Conservation (phyloP, 345 rosid species). For the Arabidopsis suecica region DNA sequence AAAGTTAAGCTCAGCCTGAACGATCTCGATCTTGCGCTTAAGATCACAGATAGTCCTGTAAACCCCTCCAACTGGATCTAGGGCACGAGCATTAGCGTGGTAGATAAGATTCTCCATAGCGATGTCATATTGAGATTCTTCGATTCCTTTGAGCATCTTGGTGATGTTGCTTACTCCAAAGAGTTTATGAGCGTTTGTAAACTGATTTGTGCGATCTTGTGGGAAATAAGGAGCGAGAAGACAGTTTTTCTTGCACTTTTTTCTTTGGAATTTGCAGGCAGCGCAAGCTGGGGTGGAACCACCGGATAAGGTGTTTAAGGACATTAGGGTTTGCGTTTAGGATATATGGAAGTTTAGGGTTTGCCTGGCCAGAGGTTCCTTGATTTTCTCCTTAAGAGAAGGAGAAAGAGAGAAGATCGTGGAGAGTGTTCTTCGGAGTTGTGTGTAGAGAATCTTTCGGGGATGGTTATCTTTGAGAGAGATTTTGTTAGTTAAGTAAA, state of each 20-base stretch:
- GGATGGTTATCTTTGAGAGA: neutral
- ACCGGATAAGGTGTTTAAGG: neutral
- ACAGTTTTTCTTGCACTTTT: constrained; percentile 49
- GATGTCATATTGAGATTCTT: constrained; percentile 7
- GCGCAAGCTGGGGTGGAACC: constrained; percentile 52
- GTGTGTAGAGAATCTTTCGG: constrained; percentile 31
- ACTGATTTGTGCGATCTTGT: constrained; percentile 35
- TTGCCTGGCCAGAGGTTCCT: neutral
- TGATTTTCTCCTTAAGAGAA: constrained; percentile 31
- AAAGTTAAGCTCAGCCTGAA: constrained; percentile 22
- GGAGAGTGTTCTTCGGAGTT: constrained; percentile 28
- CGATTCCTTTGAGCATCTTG: constrained; percentile 25
- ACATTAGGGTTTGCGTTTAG: constrained; percentile 26
- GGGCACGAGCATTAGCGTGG: constrained; percentile 53
- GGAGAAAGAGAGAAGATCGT: constrained; percentile 13
- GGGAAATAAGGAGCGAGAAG: constrained; percentile 55
- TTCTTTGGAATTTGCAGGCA: constrained; percentile 54
- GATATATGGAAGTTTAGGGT: constrained; percentile 16
- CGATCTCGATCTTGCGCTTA: neutral
- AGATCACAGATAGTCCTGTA: constrained; percentile 21
- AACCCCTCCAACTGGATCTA: constrained; percentile 56
- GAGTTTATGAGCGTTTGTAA: constrained; percentile 49
- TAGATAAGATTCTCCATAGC: constrained; percentile 46
- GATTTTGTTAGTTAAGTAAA: constrained; percentile 2
- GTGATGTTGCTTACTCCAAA: constrained; percentile 55